Conservation (phyloP, 1,284 basidiomycete species). For the Chalciporus sp. region DNA sequence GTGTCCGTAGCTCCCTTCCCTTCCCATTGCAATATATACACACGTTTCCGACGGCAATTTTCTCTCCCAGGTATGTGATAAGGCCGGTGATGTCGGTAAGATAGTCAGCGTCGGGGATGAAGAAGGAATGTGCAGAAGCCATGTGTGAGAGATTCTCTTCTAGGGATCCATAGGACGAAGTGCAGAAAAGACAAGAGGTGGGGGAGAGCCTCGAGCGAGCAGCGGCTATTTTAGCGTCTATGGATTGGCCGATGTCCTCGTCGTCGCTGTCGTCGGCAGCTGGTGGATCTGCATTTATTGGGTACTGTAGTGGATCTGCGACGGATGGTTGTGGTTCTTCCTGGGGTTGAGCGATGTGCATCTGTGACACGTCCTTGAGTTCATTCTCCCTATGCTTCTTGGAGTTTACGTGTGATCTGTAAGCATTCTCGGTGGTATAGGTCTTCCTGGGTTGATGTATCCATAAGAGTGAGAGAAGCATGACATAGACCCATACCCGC, state of each 20-base stretch:
- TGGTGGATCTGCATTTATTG: conserved; percentile 17
- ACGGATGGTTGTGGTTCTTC: not conserved
- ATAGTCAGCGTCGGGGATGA: conserved; percentile 93
- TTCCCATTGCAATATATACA: conserved; percentile 90
- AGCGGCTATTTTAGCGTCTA: conserved; percentile 79
- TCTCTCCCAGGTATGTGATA: conserved; percentile 88
- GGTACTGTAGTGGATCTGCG: not conserved
- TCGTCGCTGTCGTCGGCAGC: conserved; percentile 27
- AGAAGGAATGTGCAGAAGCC: conserved; percentile 89
- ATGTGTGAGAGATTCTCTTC: conserved; percentile 85
- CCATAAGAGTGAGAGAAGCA: not conserved
- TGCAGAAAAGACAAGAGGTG: conserved; percentile 88
- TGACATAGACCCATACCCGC: conserved; percentile 60
- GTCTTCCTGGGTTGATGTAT: conserved; percentile 64
- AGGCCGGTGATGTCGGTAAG: conserved; percentile 85
- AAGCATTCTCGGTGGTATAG: conserved; percentile 91
- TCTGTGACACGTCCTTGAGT: conserved; percentile 46
- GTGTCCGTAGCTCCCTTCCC: conserved; percentile 75
- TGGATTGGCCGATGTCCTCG: conserved; percentile 56
- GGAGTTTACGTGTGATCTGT: conserved; percentile 84
- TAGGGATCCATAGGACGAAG: conserved; percentile 52
- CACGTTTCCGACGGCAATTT: conserved; percentile 89
- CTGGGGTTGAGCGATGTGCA: conserved; percentile 6
- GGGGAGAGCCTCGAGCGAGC: conserved; percentile 66
- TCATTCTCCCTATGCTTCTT: conserved; percentile 91